Percentiles rank a stretch among this genome's conserved stretches.
Evolutionary conservation across 2,329 filamentous ascomycete species (phyloP).

Genomic region (Colletotrichum tamarilloi): DNA sequence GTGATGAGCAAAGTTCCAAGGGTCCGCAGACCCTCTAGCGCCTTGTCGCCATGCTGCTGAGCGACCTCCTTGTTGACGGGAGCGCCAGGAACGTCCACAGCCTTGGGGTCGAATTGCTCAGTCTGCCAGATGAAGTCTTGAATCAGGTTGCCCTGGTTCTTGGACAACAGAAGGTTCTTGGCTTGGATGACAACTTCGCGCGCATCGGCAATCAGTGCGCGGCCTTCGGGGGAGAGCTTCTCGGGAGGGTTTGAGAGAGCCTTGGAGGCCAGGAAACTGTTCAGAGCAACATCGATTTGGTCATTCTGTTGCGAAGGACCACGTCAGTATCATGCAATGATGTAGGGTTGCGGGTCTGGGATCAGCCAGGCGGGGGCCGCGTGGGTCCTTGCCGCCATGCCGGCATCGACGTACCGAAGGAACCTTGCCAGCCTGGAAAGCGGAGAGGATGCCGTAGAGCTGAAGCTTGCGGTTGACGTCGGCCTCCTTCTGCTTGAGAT

Average conservation of each 20-base stretch:
- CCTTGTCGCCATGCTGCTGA: constrained; percentile 85
- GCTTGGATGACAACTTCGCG: constrained; percentile 84
- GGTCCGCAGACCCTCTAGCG: constrained; percentile 85
- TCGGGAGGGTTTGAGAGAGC: constrained; percentile 76
- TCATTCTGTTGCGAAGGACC: constrained; percentile 73
- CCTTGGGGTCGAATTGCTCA: constrained; percentile 75
- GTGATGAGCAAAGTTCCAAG: constrained; percentile 91
- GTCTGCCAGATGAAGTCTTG: constrained; percentile 99
- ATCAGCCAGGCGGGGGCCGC: neutral
- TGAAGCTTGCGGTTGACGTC: constrained; percentile 96
- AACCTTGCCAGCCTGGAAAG: constrained; percentile 89
- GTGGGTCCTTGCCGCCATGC: constrained; percentile 8
- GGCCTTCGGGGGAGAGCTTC: constrained; percentile 86
- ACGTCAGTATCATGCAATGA: constrained; percentile 23
- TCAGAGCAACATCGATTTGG: constrained; percentile 94
- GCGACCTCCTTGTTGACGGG: constrained; percentile 81
- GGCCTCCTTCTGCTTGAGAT: constrained; percentile 81
- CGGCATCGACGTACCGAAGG: constrained; percentile 75
- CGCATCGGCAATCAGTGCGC: constrained; percentile 80
- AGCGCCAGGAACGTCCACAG: constrained; percentile 69
- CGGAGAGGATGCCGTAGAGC: constrained; percentile 88
- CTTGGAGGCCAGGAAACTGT: constrained; percentile 82
- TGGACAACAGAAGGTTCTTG: constrained; percentile 86
- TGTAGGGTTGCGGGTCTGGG: neutral
- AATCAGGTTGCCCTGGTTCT: constrained; percentile 93